Percentiles rank a stretch among this genome's conserved stretches.
Conservation (phyloP, 306 rosid species). For the Rubus parviflorus region DNA sequence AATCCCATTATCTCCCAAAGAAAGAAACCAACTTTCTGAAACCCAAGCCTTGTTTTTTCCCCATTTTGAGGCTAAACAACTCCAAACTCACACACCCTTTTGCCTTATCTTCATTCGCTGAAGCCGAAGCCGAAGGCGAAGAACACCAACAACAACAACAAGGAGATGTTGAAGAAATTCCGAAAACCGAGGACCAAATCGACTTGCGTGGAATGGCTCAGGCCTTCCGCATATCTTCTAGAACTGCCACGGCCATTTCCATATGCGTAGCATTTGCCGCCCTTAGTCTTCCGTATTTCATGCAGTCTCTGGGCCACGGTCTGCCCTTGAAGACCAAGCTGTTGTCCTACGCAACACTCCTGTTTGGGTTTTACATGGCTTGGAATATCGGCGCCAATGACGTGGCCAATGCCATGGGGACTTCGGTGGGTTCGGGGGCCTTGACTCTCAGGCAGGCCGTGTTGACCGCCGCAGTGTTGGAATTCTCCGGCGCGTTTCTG, state of each 20-base stretch:
- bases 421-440: slow-evolving; percentile 96
- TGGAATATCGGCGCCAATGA: slow-evolving; percentile 99
- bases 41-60: slow-evolving; percentile 19
- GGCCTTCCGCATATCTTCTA: slow-evolving; percentile 70
- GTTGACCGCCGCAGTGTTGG: slow-evolving; percentile 77
- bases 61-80: slow-evolving; percentile 35
- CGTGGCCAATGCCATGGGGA: slow-evolving; percentile 99
- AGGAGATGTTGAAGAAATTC: slow-evolving; percentile 23
- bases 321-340: slow-evolving; percentile 56
- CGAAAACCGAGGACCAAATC: neutral
- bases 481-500: slow-evolving; percentile 79
- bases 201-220: slow-evolving; percentile 56
- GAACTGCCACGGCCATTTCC: slow-evolving; percentile 60
- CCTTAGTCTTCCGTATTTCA: slow-evolving; percentile 59
- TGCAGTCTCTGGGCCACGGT: slow-evolving; percentile 70
- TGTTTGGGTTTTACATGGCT: slow-evolving; percentile 97
- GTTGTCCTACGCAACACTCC: slow-evolving; percentile 59
- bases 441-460: slow-evolving; percentile 84
- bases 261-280: slow-evolving; percentile 67
- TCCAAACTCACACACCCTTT: slow-evolving; percentile 48
- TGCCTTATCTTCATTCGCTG: slow-evolving; percentile 80
- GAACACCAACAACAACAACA: slow-evolving; percentile 21
- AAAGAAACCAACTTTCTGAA: slow-evolving; percentile 25
- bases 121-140: slow-evolving; percentile 47
- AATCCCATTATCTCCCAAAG: slow-evolving; percentile 23